phyloP scores from a whole-genome alignment of 208 protist species.

The Wallacemonas sp. region DNA sequence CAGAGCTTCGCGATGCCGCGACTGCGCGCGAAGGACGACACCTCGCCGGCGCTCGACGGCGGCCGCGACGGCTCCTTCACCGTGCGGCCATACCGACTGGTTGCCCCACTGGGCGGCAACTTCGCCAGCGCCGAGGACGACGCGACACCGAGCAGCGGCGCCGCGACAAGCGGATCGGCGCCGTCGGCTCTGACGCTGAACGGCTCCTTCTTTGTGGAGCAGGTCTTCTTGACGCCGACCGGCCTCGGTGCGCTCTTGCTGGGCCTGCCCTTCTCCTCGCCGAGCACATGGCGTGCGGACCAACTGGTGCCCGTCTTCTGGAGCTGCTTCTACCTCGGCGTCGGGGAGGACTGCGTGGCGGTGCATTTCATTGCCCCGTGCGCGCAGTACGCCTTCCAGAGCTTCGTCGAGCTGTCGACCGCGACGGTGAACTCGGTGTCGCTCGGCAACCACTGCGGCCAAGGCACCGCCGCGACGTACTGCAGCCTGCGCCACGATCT shows the following conservation, averaged over 20 bases:
- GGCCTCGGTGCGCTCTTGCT: constrained; percentile 14
- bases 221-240: constrained; percentile 39
- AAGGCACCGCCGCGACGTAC: constrained; percentile 72
- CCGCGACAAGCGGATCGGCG: background rate
- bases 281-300: too few species aligned
- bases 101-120: constrained; percentile 40
- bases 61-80: constrained; percentile 23
- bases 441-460: constrained; percentile 84
- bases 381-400: constrained; percentile 60
- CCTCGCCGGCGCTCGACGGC: constrained; percentile 7
- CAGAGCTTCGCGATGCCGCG: constrained; percentile 20
- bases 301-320: constrained; percentile 41
- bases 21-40: constrained; percentile 8
- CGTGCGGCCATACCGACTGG: constrained; percentile 58
- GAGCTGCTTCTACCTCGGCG: constrained; percentile 60
- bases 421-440: constrained; percentile 73
- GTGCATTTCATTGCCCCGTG: constrained; percentile 75
- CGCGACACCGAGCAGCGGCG: constrained; percentile 25
- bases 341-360: constrained; percentile 63
- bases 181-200: constrained; percentile 29
- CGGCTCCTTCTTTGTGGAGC: constrained; percentile 48
- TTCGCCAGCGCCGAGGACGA: constrained; percentile 46
- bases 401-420: constrained; percentile 70
- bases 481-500: constrained; percentile 76
- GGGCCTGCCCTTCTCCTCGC: background rate